A percentile compares a stretch with the other conserved stretches of the same genome.
Evolutionary conservation across 2,329 filamentous ascomycete genomes (phyloP).

Genomic region (Xylariales sp.): DNA sequence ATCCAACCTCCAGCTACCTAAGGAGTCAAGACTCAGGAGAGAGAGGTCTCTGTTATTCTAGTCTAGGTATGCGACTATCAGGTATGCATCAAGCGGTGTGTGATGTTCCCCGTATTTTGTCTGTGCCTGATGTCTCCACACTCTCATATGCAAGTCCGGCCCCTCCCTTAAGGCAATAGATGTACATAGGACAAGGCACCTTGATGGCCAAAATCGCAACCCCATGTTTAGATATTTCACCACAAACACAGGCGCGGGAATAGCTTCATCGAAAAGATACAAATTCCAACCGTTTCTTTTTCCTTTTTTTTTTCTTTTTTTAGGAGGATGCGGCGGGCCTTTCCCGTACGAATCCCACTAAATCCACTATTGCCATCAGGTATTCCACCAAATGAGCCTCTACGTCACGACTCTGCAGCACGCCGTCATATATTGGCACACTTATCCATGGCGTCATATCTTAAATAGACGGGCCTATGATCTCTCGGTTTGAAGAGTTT

Average conservation of each 20-base stretch:
- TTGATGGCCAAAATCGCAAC: constrained; percentile 31
- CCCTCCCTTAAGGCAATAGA: background rate
- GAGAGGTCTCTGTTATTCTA: too few relatives aligned
- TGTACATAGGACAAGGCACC: background rate
- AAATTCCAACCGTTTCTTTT: background rate
- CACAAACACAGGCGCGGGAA: constrained; percentile 1
- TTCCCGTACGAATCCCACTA: background rate
- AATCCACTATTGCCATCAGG: background rate
- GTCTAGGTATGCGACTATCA: background rate
- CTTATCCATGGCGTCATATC: constrained; percentile 32
- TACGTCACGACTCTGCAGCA: constrained; percentile 27
- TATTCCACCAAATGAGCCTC: background rate
- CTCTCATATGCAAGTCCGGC: too few relatives aligned
- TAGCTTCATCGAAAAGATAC: background rate
- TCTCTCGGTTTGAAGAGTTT: background rate
- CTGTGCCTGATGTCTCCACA: too few relatives aligned
- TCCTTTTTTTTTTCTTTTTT: background rate
- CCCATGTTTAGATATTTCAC: background rate
- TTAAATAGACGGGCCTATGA: background rate
- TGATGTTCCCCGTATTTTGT: background rate
- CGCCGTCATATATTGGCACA: background rate
- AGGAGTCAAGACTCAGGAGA: too few relatives aligned
- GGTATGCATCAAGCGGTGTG: background rate
- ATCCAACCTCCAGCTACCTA: too few relatives aligned
- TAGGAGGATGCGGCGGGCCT: background rate